Evolutionary conservation across 805 yeast species (phyloP), one percentile per base, ranked within the genome.

Genomic region (Saccharomyces eubayanus): DNA sequence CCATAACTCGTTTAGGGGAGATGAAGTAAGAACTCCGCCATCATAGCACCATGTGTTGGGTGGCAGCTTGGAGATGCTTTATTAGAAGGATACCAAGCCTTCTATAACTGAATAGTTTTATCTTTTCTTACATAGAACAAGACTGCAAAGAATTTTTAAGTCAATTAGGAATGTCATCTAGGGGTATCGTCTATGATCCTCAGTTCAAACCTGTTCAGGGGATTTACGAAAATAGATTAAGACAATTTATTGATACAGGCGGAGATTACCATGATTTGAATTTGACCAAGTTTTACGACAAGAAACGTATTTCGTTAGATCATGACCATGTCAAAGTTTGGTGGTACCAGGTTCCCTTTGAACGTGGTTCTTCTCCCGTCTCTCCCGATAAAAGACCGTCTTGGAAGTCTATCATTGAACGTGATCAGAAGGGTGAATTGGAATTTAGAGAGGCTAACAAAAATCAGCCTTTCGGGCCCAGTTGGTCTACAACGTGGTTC

Each of bases 401-500:
- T 20, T 69, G 72, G 72, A 56, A 59, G 40, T 53, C 59, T 20
- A 52, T 69, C 10, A 62, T 68, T 36, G 58, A 57, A 10, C 58
- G 52, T 14, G 71, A 65, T 49, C 49, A 51, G 28, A 54, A 56
- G 2, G 65, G 64, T 27, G 54, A 62, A 50, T 47, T 67, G 31
- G 81, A 53, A 79, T 88, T 57, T 76, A 72, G 76, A 59, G 72
- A 74, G 27, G 85, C 88, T n/a, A 67, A 70, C 12, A 83, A 82
- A 59, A 95, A 94, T 24, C 84, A 87, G 60, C 72, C 76, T 8
- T 89, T 87, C 67, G 97, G 98, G 0, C 99, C 99, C 2, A 86
- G 95, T 12, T 92, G 99, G 99, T 85, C 92, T 55, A 87, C 98
- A 1, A 95, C 89, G 59, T 92, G 99, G 99, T 89, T 94, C 71